Percentiles rank a stretch among this genome's conserved stretches.
These are phyloP conservation scores for Moesziomyces globuligerus DNA, from an alignment of 1,284 basidiomycete genomes.

Conservation along the genomic window DNA sequence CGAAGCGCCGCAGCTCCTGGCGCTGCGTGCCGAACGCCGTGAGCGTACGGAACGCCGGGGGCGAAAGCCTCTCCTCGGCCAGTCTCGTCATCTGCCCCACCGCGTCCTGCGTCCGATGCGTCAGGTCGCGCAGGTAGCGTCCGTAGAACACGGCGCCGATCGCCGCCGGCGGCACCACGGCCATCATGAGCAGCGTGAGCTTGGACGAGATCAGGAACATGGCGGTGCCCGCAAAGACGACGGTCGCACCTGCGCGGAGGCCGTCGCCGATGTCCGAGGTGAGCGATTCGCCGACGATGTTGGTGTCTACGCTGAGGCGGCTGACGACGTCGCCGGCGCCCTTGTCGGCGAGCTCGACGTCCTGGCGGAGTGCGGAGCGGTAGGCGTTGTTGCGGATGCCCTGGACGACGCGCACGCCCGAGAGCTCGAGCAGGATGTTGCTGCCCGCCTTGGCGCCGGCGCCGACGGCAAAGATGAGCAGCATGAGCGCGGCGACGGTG, in stretches of 20 bases:
- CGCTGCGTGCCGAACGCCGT: slow-evolving; percentile 85
- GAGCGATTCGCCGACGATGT: slow-evolving; percentile 91
- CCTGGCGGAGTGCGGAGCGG: slow-evolving; percentile 82
- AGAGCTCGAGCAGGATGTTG: slow-evolving; percentile 83
- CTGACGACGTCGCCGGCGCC: slow-evolving; percentile 95
- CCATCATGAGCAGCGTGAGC: slow-evolving; percentile 90
- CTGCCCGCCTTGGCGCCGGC: slow-evolving; percentile 87
- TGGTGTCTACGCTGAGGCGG: slow-evolving; percentile 88
- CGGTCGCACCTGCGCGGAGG: slow-evolving; percentile 59
- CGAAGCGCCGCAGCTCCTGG: slow-evolving; percentile 74
- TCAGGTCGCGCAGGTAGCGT: slow-evolving; percentile 89
- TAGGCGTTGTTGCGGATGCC: slow-evolving; percentile 86
- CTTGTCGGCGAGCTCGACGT: slow-evolving; percentile 80
- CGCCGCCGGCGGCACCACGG: slow-evolving; percentile 92
- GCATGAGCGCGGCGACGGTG: slow-evolving; percentile 80
- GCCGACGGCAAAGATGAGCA: slow-evolving; percentile 85
- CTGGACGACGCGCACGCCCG: slow-evolving; percentile 91
- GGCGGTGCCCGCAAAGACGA: slow-evolving; percentile 76
- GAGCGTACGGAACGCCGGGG: slow-evolving; percentile 82
- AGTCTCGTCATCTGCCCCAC: slow-evolving; percentile 89
- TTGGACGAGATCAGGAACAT: slow-evolving; percentile 96
- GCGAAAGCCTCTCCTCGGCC: slow-evolving; percentile 88
- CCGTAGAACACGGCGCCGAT: slow-evolving; percentile 96
- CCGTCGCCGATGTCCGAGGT: slow-evolving; percentile 65
- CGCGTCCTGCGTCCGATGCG: slow-evolving; percentile 90